Conservation (phyloP, 2,329 filamentous ascomycete genomes). For the Fusarium robinianum region DNA sequence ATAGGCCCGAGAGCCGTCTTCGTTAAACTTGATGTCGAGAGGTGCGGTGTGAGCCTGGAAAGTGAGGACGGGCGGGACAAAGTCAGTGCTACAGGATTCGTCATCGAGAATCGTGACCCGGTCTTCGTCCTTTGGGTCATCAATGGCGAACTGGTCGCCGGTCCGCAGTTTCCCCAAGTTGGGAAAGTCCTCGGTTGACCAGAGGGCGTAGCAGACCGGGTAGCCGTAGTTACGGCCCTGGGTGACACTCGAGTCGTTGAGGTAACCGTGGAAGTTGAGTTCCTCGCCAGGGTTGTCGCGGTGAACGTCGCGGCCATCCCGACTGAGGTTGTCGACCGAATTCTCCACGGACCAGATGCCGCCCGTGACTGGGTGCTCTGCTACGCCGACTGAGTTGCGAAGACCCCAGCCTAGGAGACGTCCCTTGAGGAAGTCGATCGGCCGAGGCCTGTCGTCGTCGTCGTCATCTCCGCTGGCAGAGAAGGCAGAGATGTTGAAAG, state of each 20-base stretch:
- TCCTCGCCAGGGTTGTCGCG: conserved; percentile 74
- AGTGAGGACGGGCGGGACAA: conserved; percentile 58
- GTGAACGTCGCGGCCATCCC: conserved; percentile 64
- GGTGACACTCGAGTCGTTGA: conserved; percentile 44
- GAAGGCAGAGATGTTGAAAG: conserved; percentile 50
- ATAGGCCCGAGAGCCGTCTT: conserved; percentile 62
- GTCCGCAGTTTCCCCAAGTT: conserved; percentile 46
- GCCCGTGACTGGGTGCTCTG: conserved; percentile 60
- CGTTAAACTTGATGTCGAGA: conserved; percentile 70
- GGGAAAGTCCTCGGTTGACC: conserved; percentile 56
- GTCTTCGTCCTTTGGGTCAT: conserved; percentile 34
- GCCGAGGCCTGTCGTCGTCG: conserved; percentile 37
- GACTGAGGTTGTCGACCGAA: conserved; percentile 65
- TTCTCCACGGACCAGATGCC: conserved; percentile 70
- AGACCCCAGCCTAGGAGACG: conserved; percentile 68
- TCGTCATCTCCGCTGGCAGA: conserved; percentile 20
- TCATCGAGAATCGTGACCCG: conserved; percentile 46
- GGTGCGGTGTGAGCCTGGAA: conserved; percentile 71
- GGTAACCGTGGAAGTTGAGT: conserved; percentile 70
- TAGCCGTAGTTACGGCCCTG: conserved; percentile 68
- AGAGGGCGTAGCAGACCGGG: conserved; percentile 69
- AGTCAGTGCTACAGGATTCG: conserved; percentile 48
- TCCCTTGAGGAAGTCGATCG: conserved; percentile 55
- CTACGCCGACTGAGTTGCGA: conserved; percentile 72
- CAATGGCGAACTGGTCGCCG: conserved; percentile 55